phyloP scores from a whole-genome alignment of 176 grass and related monocot genomes.

The Oryza australiensis region DNA sequence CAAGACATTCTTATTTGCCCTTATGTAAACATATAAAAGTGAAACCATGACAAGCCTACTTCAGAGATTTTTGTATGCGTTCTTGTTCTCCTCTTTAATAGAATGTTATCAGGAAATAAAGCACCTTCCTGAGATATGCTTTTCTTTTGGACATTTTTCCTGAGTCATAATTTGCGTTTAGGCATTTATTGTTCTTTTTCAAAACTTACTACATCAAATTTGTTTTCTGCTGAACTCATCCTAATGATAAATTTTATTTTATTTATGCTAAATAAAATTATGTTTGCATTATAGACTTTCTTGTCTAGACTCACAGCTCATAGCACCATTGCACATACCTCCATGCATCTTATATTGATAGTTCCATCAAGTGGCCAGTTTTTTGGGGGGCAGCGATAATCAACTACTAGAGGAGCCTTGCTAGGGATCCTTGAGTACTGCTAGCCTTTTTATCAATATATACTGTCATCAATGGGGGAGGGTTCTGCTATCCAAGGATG shows the following conservation, averaged over 20 bases:
- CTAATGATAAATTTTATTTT: neutral
- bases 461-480: no score
- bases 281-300: neutral
- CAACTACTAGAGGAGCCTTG: constrained; percentile 86
- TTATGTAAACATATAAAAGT: neutral
- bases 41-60: neutral
- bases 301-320: neutral
- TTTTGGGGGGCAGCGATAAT: constrained; percentile 43
- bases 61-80: neutral
- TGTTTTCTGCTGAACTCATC: neutral
- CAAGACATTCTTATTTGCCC: neutral
- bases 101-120: neutral
- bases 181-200: constrained; percentile 22
- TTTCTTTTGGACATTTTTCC: neutral
- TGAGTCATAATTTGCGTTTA: neutral
- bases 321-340: constrained; percentile 50
- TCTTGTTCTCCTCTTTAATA: constrained; percentile 10
- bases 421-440: constrained; percentile 85
- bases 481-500: no score
- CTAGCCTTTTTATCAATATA: no score
- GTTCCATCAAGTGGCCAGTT: constrained; percentile 83
- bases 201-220: neutral
- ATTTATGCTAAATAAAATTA: neutral
- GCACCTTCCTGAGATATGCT: neutral
- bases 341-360: constrained; percentile 77